These are phyloP conservation scores for Naganishia kalamii DNA, from an alignment of 768 basidiomycete species.

Conservation along the genomic window DNA sequence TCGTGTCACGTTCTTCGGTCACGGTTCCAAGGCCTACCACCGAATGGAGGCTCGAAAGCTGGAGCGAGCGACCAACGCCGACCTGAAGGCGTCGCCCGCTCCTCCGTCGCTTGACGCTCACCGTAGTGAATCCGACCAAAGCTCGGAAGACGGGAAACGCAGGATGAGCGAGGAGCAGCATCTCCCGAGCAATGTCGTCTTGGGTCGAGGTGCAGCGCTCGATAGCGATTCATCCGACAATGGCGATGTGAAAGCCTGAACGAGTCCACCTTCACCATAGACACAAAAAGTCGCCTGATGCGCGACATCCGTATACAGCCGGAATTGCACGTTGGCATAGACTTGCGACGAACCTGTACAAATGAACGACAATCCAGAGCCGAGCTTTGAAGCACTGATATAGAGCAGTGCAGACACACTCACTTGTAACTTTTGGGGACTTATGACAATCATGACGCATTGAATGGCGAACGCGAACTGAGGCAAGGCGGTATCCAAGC, in stretches of 20 bases:
- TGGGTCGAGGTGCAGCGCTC: neutral
- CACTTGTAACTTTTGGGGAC: too few species aligned
- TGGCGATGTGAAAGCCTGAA: neutral
- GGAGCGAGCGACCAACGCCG: neutral
- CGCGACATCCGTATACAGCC: too few species aligned
- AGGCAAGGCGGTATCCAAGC: too few species aligned
- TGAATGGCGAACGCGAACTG: too few species aligned
- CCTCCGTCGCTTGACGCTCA: neutral
- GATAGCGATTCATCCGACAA: neutral
- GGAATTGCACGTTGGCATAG: too few species aligned
- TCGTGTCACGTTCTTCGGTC: slow-evolving; percentile 41
- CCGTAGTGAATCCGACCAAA: slow-evolving; percentile 1
- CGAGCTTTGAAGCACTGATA: too few species aligned
- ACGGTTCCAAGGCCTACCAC: slow-evolving; percentile 16
- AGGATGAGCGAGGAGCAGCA: neutral
- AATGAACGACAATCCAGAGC: too few species aligned
- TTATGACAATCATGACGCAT: too few species aligned
- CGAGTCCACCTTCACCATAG: too few species aligned
- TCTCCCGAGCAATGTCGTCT: neutral
- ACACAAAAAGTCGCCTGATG: too few species aligned
- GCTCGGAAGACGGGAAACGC: slow-evolving; percentile 1
- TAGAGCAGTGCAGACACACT: too few species aligned
- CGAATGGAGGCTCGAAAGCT: slow-evolving; percentile 13
- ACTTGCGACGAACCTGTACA: too few species aligned
- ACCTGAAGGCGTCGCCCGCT: neutral